Percentiles rank a stretch among this genome's conserved stretches.
phyloP scores from a whole-genome alignment of 1,284 basidiomycete genomes.

The Irpex rosettiformis region DNA sequence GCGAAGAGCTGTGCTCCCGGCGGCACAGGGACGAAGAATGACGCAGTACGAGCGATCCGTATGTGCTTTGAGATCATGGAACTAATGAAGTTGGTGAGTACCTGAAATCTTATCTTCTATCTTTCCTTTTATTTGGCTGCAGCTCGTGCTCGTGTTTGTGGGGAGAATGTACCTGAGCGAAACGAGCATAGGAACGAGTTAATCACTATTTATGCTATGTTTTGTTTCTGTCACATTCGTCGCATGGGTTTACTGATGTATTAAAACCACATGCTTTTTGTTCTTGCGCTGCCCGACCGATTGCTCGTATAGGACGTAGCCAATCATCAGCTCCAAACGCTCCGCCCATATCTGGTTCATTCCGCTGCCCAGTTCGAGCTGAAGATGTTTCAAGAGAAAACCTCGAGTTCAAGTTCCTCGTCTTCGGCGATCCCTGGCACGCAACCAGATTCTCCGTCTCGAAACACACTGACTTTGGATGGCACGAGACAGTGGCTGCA shows the following conservation, averaged over 20 bases:
- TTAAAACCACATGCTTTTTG: slow-evolving; percentile 6
- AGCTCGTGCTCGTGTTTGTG: neutral
- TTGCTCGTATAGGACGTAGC: slow-evolving; percentile 73
- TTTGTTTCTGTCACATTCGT: neutral
- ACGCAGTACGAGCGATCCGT: slow-evolving; percentile 74
- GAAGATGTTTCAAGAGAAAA: slow-evolving; percentile 64
- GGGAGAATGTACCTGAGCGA: slow-evolving; percentile 14
- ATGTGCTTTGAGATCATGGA: slow-evolving; percentile 91
- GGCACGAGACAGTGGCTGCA: slow-evolving; percentile 66
- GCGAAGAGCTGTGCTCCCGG: slow-evolving; percentile 57
- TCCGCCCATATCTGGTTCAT: slow-evolving; percentile 81
- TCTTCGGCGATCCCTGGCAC: no score
- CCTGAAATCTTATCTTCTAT: slow-evolving; percentile 9
- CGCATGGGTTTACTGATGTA: slow-evolving; percentile 9
- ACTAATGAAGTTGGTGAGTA: slow-evolving; percentile 87
- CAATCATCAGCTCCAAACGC: slow-evolving; percentile 89
- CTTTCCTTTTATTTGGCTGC: slow-evolving; percentile 8
- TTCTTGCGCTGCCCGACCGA: slow-evolving; percentile 1
- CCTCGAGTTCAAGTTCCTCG: slow-evolving; percentile 32
- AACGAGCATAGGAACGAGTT: neutral
- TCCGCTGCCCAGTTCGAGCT: slow-evolving; percentile 82
- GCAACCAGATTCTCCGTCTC: neutral
- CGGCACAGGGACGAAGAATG: slow-evolving; percentile 47
- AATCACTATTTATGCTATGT: slow-evolving; percentile 13
- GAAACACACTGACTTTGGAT: slow-evolving; percentile 38